Evolutionary conservation across 805 yeast species (phyloP).

Genomic region (Schizosaccharomyces japonicus): DNA sequence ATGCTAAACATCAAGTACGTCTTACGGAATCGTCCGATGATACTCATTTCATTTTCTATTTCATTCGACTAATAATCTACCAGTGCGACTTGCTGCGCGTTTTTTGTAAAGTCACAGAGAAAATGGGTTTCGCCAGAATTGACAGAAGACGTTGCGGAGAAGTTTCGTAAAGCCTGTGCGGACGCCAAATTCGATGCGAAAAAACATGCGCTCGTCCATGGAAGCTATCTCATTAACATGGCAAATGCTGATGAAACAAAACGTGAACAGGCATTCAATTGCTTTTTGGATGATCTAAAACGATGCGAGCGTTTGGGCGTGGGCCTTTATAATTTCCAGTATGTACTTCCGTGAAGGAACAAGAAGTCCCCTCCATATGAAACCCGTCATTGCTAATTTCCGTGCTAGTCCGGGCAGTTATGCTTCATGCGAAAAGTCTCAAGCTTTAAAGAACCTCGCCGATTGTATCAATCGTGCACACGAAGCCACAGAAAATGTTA

Average conservation of each 20-base stretch:
- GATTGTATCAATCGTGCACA: constrained; percentile 59
- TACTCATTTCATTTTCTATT: neutral
- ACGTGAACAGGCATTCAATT: constrained; percentile 46
- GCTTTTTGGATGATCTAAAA: constrained; percentile 63
- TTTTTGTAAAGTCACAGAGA: constrained; percentile 73
- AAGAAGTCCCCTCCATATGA: neutral
- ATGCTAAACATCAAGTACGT: constrained; percentile 28
- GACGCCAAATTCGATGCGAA: constrained; percentile 43
- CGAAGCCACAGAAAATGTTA: constrained; percentile 48
- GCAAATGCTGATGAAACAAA: constrained; percentile 76
- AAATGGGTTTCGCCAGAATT: constrained; percentile 73
- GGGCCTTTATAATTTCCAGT: constrained; percentile 69
- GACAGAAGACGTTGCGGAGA: constrained; percentile 37
- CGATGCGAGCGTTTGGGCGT: constrained; percentile 70
- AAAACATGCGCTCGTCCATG: constrained; percentile 77
- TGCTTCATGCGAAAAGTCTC: constrained; percentile 24
- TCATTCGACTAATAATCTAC: neutral
- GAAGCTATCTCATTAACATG: constrained; percentile 75
- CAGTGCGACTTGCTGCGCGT: constrained; percentile 61
- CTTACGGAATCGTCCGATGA: neutral
- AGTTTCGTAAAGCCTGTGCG: constrained; percentile 41
- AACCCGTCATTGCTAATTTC: neutral
- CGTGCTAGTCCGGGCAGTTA: constrained; percentile 18
- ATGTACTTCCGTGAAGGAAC: constrained; percentile 6
- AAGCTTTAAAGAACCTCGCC: constrained; percentile 49